Base-by-base conservation (phyloP, 352 stramenopile species). In the Elongisporangium anandrum region DNA sequence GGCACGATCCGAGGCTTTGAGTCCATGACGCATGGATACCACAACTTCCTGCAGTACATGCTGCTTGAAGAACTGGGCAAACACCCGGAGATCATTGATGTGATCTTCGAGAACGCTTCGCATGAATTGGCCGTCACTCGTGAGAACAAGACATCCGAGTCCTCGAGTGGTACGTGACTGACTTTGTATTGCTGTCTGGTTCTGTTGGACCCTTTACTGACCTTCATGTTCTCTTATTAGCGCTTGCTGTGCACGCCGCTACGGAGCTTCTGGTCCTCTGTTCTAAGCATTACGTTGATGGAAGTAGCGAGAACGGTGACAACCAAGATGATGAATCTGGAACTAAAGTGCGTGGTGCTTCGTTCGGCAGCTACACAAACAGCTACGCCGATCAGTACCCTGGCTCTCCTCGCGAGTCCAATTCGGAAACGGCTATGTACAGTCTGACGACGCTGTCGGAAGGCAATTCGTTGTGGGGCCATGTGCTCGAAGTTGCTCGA, bases 1-100 rank as follows among this genome's bases (percentile, higher is more conserved):
- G 86, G 86, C 50, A 95, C 86, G 17, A 95, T 95, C 59, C 83
- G 86, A 21, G 86, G 86, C 55, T 93, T 95, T 41, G 86, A 95
- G 56, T 88, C 78, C 2, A 92, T 95, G 78, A 92, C 83, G 0
- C 83, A 95, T 61, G 86, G 86, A n/a, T 95, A 95, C 58, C 86
- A 95, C 75, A 95, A 95, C 64, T 95, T 95, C 22, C 64, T 95
- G 20, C 86, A 95, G 65, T 95, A 92, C 56, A 95, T 95, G 86
- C 65, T 95, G 21, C 60, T 95, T 13, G 86, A 95, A 57, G 83
- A 95, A 59, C 72, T 93, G 47, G 79, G 83, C n/a, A 93, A 95
- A 54, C 75, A 85, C 55, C 78, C 74, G 13, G 45, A 65, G 16
- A 87, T 92, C 34, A 55, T 95, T 20, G 70, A 92, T 9, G 67